Percentiles rank a stretch among this genome's conserved stretches.
These are phyloP conservation scores for Cercospora zeae-maydis DNA, from an alignment of 2,329 filamentous ascomycete genomes.

Conservation along the genomic window DNA sequence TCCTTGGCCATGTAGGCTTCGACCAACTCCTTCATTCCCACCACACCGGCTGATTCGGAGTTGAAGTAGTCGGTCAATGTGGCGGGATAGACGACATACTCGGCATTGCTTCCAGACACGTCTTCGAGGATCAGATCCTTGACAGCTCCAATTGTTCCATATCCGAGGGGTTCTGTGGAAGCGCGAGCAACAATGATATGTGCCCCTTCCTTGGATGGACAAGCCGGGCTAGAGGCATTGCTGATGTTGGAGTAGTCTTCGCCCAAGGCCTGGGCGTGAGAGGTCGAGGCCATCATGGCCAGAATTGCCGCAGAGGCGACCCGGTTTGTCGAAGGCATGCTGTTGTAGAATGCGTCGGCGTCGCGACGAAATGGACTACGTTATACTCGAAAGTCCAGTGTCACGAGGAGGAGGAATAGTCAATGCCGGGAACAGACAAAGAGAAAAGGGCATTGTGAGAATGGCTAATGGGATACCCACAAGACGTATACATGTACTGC, in stretches of 20 bases:
- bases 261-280: neutral
- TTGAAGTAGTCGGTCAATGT: constrained; percentile 22
- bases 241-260: constrained; percentile 10
- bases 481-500: too few relatives aligned
- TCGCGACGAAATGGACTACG: neutral
- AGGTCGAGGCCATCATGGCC: neutral
- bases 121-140: constrained; percentile 18
- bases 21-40: constrained; percentile 15
- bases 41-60: constrained; percentile 21
- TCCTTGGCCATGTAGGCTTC: constrained; percentile 16
- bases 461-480: neutral
- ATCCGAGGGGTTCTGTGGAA: constrained; percentile 19
- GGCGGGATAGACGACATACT: constrained; percentile 22
- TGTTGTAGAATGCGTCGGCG: neutral
- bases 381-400: neutral
- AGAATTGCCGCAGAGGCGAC: neutral
- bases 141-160: constrained; percentile 20
- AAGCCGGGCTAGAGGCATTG: constrained; percentile 19
- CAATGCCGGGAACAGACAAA: neutral
- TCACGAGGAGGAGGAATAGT: neutral
- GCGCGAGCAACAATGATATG: constrained; percentile 26
- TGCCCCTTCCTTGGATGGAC: constrained; percentile 15
- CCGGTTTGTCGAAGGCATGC: neutral
- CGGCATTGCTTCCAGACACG: constrained; percentile 17
- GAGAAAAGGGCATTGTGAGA: neutral